Conservation (phyloP, 2,329 filamentous ascomycete species). For the Magnaporthiopsis incrustans region DNA sequence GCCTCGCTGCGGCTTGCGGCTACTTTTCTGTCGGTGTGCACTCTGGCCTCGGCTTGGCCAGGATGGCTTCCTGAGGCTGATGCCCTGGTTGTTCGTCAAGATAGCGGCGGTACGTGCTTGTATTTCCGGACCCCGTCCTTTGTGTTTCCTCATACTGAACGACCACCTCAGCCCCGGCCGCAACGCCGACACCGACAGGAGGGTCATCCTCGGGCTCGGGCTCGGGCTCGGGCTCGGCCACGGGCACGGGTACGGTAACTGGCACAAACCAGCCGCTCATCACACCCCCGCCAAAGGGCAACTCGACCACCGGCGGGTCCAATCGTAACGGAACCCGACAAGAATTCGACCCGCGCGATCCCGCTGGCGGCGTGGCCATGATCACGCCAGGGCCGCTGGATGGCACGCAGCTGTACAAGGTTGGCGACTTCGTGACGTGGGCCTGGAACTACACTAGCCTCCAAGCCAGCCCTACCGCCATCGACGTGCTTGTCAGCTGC, state of each 20-base stretch:
- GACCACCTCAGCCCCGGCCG: not conserved
- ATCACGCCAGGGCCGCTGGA: slow-evolving; percentile 38
- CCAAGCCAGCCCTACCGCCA: slow-evolving; percentile 46
- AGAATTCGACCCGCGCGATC: slow-evolving; percentile 35
- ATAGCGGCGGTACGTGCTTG: slow-evolving; percentile 16
- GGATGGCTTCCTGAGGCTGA: slow-evolving; percentile 50
- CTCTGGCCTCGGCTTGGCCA: slow-evolving; percentile 37
- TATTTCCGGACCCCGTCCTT: not conserved
- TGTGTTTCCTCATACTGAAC: not conserved
- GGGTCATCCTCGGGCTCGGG: not conserved
- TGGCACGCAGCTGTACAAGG: slow-evolving; percentile 47
- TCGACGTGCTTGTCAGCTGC: slow-evolving; percentile 53
- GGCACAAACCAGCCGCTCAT: slow-evolving; percentile 9
- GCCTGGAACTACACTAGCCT: slow-evolving; percentile 60
- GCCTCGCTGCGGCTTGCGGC: slow-evolving; percentile 39
- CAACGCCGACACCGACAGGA: not conserved
- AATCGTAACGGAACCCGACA: slow-evolving; percentile 23
- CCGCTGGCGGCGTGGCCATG: slow-evolving; percentile 45
- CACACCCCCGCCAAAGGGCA: slow-evolving; percentile 14
- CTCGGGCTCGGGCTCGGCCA: not conserved
- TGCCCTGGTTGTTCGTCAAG: slow-evolving; percentile 42
- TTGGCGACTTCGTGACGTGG: slow-evolving; percentile 51
- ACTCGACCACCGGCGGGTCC: slow-evolving; percentile 14
- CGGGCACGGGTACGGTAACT: slow-evolving; percentile 14
- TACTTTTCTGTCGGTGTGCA: slow-evolving; percentile 42